These are phyloP conservation scores for Striga asiatica DNA, from an alignment of 257 asterid genomes.

Conservation along the genomic window DNA sequence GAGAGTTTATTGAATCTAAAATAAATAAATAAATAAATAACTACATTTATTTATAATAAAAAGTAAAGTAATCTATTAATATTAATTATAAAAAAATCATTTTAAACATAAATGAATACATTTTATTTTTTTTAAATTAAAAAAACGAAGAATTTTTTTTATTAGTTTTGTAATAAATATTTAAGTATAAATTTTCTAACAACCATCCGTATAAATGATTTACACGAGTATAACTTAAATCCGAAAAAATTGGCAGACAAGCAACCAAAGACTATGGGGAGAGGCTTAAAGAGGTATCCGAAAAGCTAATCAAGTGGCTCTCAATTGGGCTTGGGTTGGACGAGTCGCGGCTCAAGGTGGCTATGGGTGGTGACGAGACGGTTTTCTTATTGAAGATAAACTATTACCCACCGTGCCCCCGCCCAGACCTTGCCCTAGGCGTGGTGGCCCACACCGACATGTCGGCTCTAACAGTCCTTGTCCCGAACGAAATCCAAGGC, in stretches of 20 bases:
- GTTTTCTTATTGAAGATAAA: constrained; percentile 59
- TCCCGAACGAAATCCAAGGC: constrained; percentile 74
- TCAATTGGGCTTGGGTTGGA: constrained; percentile 60
- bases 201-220: no score
- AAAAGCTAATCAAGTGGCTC: constrained; percentile 33
- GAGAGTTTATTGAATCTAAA: no score
- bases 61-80: no score
- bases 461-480: constrained; percentile 59
- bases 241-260: constrained; percentile 26
- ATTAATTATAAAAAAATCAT: no score
- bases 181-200: no score
- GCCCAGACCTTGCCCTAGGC: constrained; percentile 79
- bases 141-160: no score
- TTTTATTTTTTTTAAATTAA: no score
- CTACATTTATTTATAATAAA: no score
- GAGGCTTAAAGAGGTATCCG: constrained; percentile 35
- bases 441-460: constrained; percentile 92
- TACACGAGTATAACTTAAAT: no score
- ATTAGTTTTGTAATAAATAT: no score
- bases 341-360: constrained; percentile 36
- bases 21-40: no score
- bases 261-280: constrained; percentile 48
- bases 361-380: constrained; percentile 50
- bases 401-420: constrained; percentile 87
- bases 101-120: no score